Percentiles rank a stretch among this genome's conserved stretches.
Evolutionary conservation across 345 rosid genomes (phyloP).

Genomic region (Arabidopsis suecica): DNA sequence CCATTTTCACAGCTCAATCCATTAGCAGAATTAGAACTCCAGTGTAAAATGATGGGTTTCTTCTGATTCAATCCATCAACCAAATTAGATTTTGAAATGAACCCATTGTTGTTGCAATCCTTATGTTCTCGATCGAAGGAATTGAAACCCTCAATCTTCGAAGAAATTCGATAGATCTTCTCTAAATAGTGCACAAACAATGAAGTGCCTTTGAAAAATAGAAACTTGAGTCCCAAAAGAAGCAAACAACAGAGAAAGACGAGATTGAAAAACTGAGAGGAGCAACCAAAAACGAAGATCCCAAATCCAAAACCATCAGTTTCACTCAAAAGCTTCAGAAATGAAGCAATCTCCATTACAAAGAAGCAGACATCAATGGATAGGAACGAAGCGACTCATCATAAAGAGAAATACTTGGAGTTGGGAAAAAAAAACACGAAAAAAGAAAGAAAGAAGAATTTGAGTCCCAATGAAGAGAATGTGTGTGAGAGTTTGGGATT

Average conservation of each 20-base stretch:
- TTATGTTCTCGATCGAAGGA: constrained; percentile 36
- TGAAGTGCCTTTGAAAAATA: constrained; percentile 40
- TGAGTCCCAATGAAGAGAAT: constrained; percentile 42
- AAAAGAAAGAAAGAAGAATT: neutral
- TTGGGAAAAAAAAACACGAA: neutral
- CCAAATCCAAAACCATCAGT: constrained; percentile 51
- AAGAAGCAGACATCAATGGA: constrained; percentile 22
- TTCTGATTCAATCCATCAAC: constrained; percentile 31
- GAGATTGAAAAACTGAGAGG: constrained; percentile 45
- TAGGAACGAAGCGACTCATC: constrained; percentile 21
- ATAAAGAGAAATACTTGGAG: constrained; percentile 5
- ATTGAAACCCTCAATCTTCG: constrained; percentile 19
- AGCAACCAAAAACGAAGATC: constrained; percentile 50
- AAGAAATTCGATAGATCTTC: constrained; percentile 32
- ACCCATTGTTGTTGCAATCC: constrained; percentile 30
- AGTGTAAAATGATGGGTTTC: constrained; percentile 29
- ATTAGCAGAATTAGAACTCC: constrained; percentile 26
- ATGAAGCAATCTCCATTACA: constrained; percentile 55
- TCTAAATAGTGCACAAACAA: constrained; percentile 34
- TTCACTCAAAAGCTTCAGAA: constrained; percentile 43
- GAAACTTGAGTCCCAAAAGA: constrained; percentile 47
- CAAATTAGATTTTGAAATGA: constrained; percentile 17
- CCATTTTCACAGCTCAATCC: constrained; percentile 14
- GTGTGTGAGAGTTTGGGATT: constrained; percentile 42
- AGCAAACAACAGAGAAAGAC: constrained; percentile 50